Evolutionary conservation across 352 stramenopile genomes (phyloP), one percentile per base, ranked within the genome.

Genomic region (Phytophthora colocasiae): DNA sequence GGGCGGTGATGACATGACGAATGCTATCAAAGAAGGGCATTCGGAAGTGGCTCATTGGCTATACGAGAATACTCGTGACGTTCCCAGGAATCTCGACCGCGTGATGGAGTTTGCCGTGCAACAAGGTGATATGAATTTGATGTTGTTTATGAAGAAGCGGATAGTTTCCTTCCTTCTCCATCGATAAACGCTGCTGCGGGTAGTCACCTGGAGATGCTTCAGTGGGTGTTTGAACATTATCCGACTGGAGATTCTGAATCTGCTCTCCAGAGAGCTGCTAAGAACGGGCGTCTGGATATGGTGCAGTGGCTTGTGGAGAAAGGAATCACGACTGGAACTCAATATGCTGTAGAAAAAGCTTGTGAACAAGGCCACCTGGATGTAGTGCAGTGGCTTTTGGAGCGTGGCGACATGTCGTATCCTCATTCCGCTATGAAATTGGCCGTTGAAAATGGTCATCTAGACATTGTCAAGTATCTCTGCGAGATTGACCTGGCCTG

Each of bases 391-490:
- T 58, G 57, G 57, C n/a, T 65, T 36, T 27, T 51, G 12, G 19
- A 58, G 6, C 57, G 31, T 34, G 26, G 29, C 6, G 17, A 9
- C 9, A 29, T 49, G 12, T n/a, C 17, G 26, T 52, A 58, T 19
- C 46, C 47, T 15, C 47, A 45, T 48, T 65, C 50, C 36, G 57
- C 57, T 10, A 51, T 58, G 47, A 29, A 46, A 14, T 52, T n/a
- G 1, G 47, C 57, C 24, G 45, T 51, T 56, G 27, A 17, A 11
- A 4, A 27, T 8, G 57, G 57, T 8, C 57, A 58, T 32, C 36
- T 65, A 10, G 36, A 65, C 31, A 58, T 65, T 46, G 39, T 58
- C 11, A 31, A 52, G 31, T 65, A 65, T 46, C 46, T 65, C n/a
- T 32, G 19, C 12, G 19, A 46, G 12, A 24, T 14, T 24, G 55